phyloP scores from a whole-genome alignment of 805 yeast species.

The Yarrowia porcina region DNA sequence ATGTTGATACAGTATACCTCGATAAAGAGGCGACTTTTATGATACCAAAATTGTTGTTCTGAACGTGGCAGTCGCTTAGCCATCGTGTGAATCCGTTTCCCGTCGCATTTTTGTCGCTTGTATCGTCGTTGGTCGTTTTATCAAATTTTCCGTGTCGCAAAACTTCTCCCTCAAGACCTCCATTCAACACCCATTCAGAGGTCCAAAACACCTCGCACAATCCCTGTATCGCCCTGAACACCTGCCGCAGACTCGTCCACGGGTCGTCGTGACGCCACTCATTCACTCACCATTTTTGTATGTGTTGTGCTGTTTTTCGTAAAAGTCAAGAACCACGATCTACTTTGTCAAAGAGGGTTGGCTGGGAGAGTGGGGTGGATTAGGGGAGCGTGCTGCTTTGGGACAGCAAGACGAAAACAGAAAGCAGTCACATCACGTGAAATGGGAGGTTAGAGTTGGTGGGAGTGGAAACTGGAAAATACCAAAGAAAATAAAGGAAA shows the following conservation, averaged over 20 bases:
- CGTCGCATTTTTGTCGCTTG: background rate
- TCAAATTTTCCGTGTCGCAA: background rate
- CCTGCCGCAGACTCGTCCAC: background rate
- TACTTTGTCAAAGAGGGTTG: slow-evolving; percentile 15
- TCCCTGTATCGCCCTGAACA: background rate
- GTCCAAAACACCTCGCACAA: background rate
- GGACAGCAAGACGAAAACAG: background rate
- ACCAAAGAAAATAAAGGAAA: too few species aligned
- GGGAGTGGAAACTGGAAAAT: background rate
- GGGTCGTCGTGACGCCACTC: background rate
- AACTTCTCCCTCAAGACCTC: too few species aligned
- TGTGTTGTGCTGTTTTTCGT: slow-evolving; percentile 27
- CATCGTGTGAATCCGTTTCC: too few species aligned
- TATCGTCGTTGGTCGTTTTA: too few species aligned
- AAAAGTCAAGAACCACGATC: background rate
- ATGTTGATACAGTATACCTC: too few species aligned
- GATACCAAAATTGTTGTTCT: too few species aligned
- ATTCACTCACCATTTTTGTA: slow-evolving; percentile 23
- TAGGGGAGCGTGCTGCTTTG: slow-evolving; percentile 15
- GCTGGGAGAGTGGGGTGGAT: slow-evolving; percentile 21
- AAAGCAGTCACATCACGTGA: slow-evolving; percentile 23
- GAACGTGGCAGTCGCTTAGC: too few species aligned
- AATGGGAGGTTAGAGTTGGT: background rate
- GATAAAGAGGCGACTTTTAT: too few species aligned
- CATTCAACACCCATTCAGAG: background rate